Evolutionary conservation across 2,329 filamentous ascomycete species (phyloP), one percentile per base, ranked within the genome.

Genomic region (Fonsecaea multimorphosa): DNA sequence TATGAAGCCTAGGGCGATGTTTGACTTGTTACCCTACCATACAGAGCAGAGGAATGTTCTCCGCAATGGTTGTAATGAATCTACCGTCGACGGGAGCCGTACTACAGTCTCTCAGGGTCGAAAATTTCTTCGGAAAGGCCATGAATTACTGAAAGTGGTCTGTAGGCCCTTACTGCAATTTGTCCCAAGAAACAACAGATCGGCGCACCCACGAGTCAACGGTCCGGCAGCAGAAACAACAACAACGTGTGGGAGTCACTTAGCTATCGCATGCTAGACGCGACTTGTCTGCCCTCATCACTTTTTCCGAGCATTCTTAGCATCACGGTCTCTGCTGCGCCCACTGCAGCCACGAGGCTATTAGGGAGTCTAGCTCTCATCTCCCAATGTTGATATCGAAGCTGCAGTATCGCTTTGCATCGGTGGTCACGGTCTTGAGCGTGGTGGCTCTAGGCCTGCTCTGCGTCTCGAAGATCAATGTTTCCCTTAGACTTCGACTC

Each of bases 341-440:
- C 22, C 49, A 29, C 52, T 54, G 31, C n/a, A 54, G 27, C 32
- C 14, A n/a, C 52, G 19, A 31, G 32, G n/a, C 6, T 7, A 32
- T 11, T 4, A 7, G n/a, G 11, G 19, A 54, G 34, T n/a, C 11
- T 22, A 58, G 22, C 38, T 46, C 22, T 19, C 27, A 19, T 46
- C 8, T 31, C 22, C 56, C 22, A n/a, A 58, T 58, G 56, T 44
- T 46, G 34, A 46, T 58, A 9, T 44, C 36, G 24, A 58, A 31
- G 56, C 34, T 46, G 11, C 56, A 58, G 4, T 58, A 16, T 58
- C 56, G 56, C 36, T n/a, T 46, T 46, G n/a, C n/a, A 6, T 31
- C 36, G 3, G 56, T 46, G 56, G 36, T 34, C n/a, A 27, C 34
- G 22, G 40, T 31, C 19, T 31, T 58, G 22, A 8, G 14, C 12